phyloP scores from a whole-genome alignment of 208 protist genomes.

The Histomonas meleagridis region DNA sequence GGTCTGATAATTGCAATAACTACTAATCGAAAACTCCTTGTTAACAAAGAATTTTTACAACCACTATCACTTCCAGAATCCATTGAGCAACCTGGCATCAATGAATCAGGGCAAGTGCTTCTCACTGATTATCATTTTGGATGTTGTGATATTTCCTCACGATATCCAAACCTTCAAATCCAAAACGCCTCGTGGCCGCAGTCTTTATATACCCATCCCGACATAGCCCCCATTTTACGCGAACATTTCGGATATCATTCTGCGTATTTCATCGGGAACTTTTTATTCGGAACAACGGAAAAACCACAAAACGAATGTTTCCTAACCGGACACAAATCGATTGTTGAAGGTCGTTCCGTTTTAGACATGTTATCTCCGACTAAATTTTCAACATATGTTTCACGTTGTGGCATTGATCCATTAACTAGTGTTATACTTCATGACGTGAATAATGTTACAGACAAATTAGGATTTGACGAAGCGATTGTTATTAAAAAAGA shows the following conservation, averaged over 20 bases:
- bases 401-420: neutral
- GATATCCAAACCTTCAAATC: neutral
- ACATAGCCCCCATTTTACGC: neutral
- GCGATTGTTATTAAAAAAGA: neutral
- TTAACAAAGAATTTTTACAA: neutral
- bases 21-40: neutral
- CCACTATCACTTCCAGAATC: neutral
- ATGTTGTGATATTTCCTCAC: neutral
- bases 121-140: conserved; percentile 13
- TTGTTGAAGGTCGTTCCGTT: neutral
- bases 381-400: neutral
- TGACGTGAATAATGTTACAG: neutral
- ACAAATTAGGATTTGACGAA: too few species aligned
- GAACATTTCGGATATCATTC: neutral
- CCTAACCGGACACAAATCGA: neutral
- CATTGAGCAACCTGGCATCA: neutral
- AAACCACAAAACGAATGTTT: neutral
- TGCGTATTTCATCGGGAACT: conserved; percentile 5
- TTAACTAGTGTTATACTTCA: neutral
- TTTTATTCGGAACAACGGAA: neutral
- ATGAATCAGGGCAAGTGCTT: neutral
- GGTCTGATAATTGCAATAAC: neutral
- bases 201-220: neutral
- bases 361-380: neutral
- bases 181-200: neutral